Evolutionary conservation across 164 flowering plant species (phyloP), one percentile per base, ranked within the genome.

Genomic region (Tetracentron sinense): DNA sequence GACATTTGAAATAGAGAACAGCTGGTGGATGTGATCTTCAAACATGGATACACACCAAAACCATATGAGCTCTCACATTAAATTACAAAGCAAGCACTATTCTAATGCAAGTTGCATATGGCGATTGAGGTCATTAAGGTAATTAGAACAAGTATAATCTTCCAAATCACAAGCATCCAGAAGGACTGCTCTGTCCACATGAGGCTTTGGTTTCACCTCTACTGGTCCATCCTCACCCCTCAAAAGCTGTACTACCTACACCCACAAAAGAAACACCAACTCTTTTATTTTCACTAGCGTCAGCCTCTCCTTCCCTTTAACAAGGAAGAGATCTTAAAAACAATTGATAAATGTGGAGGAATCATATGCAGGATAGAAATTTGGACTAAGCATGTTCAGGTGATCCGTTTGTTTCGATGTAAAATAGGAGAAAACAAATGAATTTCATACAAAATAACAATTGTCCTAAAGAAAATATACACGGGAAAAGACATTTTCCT

Each of bases 91-190:
- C 14, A 26, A 23, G n/a, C 3, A 44, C 63, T 68, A 85, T 68
- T 89, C 96, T 80, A 89, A 60, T 23, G 82, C 87, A 17, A 92
- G 89, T 64, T 92, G 78, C 75, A 72, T 81, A 56, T 89, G 87
- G 19, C 96, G 90, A 68, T 78, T 74, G 55, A 92, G 90, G 57
- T 89, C 98, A 29, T 67, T 80, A 54, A 87, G 83, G 67, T 92
- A 92, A 16, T 62, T 78, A 7, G 89, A 66, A 42, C 76, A 72
- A 27, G 89, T 83, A 60, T 92, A 86, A 4, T 83, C 92, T 56
- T 89, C 96, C 72, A 78, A 62, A 60, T 87, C 96, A 69, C 75
- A 81, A n/a, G 79, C 82, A 42, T 86, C 87, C 55, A 83, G 50
- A 1, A 84, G 27, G 19, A 82, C 59, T 16, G 83, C 61, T 68